phyloP scores from a whole-genome alignment of 495 filamentous ascomycete genomes.

The Lepraria neglecta region DNA sequence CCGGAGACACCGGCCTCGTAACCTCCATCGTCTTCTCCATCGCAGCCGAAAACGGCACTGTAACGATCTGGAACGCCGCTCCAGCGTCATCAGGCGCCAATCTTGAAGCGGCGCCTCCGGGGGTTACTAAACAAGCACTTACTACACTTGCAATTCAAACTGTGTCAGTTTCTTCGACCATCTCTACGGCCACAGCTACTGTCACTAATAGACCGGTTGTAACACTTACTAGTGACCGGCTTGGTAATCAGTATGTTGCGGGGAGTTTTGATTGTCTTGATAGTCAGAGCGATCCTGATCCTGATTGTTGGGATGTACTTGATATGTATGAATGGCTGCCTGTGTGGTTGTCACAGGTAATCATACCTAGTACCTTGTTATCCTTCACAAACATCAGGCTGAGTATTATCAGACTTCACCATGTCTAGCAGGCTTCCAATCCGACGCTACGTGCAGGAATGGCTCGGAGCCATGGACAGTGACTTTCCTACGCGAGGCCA shows the following conservation, averaged over 20 bases:
- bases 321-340: conserved; percentile 10
- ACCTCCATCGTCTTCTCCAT: background rate
- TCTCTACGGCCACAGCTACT: background rate
- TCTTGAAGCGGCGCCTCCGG: background rate
- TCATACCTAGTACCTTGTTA: too few relatives aligned
- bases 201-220: background rate
- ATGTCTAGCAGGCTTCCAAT: background rate
- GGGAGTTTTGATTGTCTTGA: conserved; percentile 10
- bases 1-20: too few relatives aligned
- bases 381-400: too few relatives aligned
- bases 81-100: background rate
- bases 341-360: conserved; percentile 4
- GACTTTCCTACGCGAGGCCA: conserved; percentile 12
- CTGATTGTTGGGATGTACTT: conserved; percentile 13
- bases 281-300: background rate
- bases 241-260: background rate
- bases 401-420: background rate
- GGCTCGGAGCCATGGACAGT: conserved; percentile 13
- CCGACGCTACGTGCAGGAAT: background rate
- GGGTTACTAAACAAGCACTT: background rate
- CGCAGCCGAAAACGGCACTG: background rate
- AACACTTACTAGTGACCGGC: background rate
- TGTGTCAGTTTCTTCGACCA: background rate
- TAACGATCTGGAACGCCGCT: background rate
- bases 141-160: too few relatives aligned